Percentiles rank a stretch among this genome's conserved stretches.
These are phyloP conservation scores for Epicoccum sorghinum DNA, from an alignment of 2,329 filamentous ascomycete genomes.

Conservation along the genomic window DNA sequence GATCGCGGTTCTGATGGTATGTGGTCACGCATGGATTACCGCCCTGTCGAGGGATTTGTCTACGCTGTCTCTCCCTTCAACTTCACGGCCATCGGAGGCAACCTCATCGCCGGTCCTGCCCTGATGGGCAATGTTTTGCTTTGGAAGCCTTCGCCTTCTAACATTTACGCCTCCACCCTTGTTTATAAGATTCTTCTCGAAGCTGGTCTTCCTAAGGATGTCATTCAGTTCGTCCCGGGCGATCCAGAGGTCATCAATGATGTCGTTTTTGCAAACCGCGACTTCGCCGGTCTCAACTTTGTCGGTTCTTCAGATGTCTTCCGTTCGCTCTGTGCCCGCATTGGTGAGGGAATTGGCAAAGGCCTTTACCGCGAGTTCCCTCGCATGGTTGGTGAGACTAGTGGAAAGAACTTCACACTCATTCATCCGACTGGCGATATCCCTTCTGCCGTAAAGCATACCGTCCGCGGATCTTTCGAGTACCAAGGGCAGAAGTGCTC, in stretches of 20 bases:
- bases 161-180: conserved; percentile 84
- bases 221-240: conserved; percentile 91
- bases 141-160: conserved; percentile 90
- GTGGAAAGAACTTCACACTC: conserved; percentile 90
- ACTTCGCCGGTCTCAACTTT: conserved; percentile 90
- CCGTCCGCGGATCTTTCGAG: conserved; percentile 83
- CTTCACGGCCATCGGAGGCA: conserved; percentile 91
- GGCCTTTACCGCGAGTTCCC: conserved; percentile 83
- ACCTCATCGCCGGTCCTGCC: conserved; percentile 79
- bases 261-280: conserved; percentile 72
- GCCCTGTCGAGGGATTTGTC: conserved; percentile 89
- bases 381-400: conserved; percentile 85
- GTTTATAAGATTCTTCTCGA: conserved; percentile 90
- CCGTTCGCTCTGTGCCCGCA: conserved; percentile 82
- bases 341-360: conserved; percentile 78
- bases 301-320: conserved; percentile 91
- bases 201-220: conserved; percentile 82
- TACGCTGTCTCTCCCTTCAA: conserved; percentile 95
- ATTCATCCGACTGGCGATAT: conserved; percentile 77
- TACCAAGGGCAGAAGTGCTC: conserved; percentile 91
- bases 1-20: conserved; percentile 78
- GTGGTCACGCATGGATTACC: conserved; percentile 86
- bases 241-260: conserved; percentile 82
- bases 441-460: conserved; percentile 77
- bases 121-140: conserved; percentile 91